Evolutionary conservation across 768 basidiomycete genomes (phyloP), one percentile per base, ranked within the genome.

Genomic region (Zangia roseola): DNA sequence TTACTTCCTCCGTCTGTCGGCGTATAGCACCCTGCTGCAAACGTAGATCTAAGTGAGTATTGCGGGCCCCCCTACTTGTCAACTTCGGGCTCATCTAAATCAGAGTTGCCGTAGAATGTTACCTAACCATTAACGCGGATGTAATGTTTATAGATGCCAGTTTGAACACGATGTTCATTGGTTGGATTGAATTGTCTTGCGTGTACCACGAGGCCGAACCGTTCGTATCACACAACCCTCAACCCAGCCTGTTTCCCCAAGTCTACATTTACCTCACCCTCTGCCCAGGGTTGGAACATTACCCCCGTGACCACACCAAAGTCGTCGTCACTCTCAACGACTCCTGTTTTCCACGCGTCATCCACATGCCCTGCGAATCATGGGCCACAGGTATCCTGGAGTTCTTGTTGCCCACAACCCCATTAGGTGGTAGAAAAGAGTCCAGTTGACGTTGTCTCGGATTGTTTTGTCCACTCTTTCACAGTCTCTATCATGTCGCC

Each of bases 361-460:
- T 54, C 40, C 43, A 43, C 49, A 47, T 54, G 47, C 47, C 53
- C 46, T 52, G 55, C 47, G 52, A 54, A 44, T 43, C 36, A 45
- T 43, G 40, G 36, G 38, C 23, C 23, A 41, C 63, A 55, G 30
- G 49, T 42, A 40, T 50, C 36, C 19, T 30, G 39, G 6, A 31
- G 42, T 47, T 31, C 24, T 47, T 50, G 44, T 58, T 69, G 64
- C 66, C 67, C 67, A 60, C 12, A 67, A 52, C 69, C 69, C 68
- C 49, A 40, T 51, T 33, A 34, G 24, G 42, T 23, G 43, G 42
- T 69, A 65, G 62, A 67, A 67, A 67, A 62, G 62, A 54, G 52
- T 44, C n/a, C 47, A 36, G 13, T 23, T 17, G 38, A 31, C 38
- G 14, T 45, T 37, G 41, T 40, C 24, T 35, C 34, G 23, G 6